These are phyloP conservation scores for Fraxinus sp. DNA, from an alignment of 305 asterid genomes.

Conservation along the genomic window DNA sequence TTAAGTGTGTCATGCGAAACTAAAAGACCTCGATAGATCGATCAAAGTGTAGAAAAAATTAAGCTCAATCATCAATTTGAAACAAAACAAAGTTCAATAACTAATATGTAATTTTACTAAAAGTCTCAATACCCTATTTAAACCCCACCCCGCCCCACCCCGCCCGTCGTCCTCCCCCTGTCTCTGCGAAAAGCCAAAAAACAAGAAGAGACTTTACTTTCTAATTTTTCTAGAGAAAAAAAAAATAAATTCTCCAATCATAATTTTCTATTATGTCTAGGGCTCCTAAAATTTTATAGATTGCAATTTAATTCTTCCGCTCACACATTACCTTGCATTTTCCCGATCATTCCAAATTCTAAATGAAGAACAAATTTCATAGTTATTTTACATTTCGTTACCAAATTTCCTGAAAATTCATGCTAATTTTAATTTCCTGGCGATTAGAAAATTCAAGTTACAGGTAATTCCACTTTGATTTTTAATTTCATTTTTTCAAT, in stretches of 20 bases:
- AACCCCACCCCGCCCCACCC: background rate
- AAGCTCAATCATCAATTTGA: too few relatives aligned
- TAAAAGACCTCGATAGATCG: background rate
- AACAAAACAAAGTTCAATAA: too few relatives aligned
- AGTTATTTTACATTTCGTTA: conserved; percentile 19
- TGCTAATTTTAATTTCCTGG: background rate
- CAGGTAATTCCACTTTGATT: conserved; percentile 33
- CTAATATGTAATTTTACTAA: background rate
- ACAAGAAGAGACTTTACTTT: background rate
- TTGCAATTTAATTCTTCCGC: background rate
- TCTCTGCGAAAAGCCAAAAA: background rate
- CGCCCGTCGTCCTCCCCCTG: background rate
- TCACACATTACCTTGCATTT: background rate
- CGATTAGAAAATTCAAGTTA: conserved; percentile 33
- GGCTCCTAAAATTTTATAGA: conserved; percentile 20
- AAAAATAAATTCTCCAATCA: conserved; percentile 12
- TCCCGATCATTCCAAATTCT: conserved; percentile 26
- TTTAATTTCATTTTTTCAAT: background rate
- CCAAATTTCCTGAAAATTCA: conserved; percentile 23
- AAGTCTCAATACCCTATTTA: background rate
- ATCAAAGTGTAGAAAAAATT: background rate
- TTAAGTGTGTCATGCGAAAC: background rate
- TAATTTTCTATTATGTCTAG: conserved; percentile 10
- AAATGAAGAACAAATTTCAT: conserved; percentile 23
- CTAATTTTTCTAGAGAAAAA: background rate